phyloP scores from a whole-genome alignment of 2,329 filamentous ascomycete species.

The Fonsecaea nubica region DNA sequence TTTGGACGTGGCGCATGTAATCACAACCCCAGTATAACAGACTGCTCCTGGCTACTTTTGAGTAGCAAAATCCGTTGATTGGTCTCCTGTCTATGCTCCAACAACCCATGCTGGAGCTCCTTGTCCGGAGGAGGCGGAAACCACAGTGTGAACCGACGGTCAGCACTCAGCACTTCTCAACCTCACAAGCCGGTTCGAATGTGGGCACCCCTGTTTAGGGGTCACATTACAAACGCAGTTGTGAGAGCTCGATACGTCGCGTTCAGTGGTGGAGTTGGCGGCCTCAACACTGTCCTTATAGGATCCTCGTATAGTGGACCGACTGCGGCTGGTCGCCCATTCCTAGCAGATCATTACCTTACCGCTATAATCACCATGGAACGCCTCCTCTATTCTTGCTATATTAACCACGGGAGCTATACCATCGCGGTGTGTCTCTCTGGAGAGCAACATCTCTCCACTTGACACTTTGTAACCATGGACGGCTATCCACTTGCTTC shows the following conservation, averaged over 20 bases:
- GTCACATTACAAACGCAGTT: not conserved
- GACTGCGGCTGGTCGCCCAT: not conserved
- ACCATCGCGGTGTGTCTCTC: not conserved
- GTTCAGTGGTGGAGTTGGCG: not conserved
- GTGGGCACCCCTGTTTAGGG: not conserved
- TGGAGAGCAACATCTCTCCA: not conserved
- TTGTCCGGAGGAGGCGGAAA: not conserved
- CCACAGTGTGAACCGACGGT: not conserved
- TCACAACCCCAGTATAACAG: not conserved
- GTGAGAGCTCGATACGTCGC: not conserved
- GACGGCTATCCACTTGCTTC: constrained; percentile 18
- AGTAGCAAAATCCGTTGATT: not conserved
- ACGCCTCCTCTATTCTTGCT: not conserved
- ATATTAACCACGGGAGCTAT: not conserved
- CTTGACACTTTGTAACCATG: not conserved
- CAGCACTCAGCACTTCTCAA: not conserved
- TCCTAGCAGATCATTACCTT: not conserved
- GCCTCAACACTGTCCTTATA: not conserved
- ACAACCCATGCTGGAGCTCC: not conserved
- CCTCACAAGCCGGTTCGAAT: not conserved
- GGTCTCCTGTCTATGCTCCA: not conserved
- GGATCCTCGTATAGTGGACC: not conserved
- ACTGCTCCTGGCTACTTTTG: not conserved
- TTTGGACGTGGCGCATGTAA: not conserved
- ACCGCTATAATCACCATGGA: not conserved